phyloP scores from a whole-genome alignment of 495 filamentous ascomycete species.

The Aspergillus cavernicola region DNA sequence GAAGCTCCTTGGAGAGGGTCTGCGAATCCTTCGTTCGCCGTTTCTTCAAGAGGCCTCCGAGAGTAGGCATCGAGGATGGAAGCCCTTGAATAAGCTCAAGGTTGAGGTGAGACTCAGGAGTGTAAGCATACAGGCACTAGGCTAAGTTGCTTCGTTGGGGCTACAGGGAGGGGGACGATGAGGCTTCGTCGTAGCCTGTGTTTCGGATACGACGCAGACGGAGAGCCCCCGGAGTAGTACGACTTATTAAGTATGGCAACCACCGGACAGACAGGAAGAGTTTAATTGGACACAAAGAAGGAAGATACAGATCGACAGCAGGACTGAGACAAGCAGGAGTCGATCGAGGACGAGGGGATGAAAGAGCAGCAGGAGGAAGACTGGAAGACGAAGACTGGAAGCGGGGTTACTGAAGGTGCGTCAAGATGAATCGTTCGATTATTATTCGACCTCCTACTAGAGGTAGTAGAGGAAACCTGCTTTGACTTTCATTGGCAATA shows the following conservation, averaged over 20 bases:
- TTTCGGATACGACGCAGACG: background rate
- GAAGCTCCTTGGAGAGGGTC: conserved; percentile 50
- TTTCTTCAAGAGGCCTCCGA: conserved; percentile 88
- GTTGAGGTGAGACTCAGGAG: conserved; percentile 6
- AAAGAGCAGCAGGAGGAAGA: background rate
- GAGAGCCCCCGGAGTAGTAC: conserved; percentile 3
- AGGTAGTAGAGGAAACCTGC: too few species aligned
- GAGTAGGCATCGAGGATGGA: conserved; percentile 41
- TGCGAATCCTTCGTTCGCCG: conserved; percentile 85
- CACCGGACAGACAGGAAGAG: conserved; percentile 2
- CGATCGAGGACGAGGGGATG: background rate
- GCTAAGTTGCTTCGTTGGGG: conserved; percentile 5
- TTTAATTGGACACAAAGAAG: conserved; percentile 13
- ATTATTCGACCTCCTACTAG: background rate
- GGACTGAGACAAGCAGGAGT: background rate
- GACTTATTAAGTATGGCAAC: background rate
- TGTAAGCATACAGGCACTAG: conserved; percentile 9
- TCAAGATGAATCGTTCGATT: conserved; percentile 5
- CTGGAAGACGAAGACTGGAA: background rate
- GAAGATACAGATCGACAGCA: background rate
- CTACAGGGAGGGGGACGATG: conserved; percentile 8
- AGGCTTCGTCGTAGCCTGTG: conserved; percentile 6
- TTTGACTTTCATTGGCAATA: too few species aligned
- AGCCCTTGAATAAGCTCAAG: background rate
- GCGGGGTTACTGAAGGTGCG: background rate